phyloP scores from a whole-genome alignment of 345 rosid species.

The Corchorus capsularis region DNA sequence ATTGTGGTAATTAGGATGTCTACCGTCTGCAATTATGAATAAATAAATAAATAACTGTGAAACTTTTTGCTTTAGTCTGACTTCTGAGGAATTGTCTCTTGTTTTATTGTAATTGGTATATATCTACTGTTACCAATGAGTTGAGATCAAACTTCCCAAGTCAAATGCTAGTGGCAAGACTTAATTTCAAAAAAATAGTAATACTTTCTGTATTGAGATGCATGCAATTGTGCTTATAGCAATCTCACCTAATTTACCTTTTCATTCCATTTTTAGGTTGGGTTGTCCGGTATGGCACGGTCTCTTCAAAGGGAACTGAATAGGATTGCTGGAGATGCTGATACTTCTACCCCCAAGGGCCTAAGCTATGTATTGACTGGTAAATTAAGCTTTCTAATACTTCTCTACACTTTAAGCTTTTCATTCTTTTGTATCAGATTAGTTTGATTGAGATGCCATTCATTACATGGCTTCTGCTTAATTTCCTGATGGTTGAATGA shows the following conservation, averaged over 20 bases:
- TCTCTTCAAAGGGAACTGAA: conserved; percentile 82
- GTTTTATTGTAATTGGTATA: not conserved
- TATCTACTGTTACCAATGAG: not conserved
- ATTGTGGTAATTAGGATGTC: not conserved
- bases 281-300: conserved; percentile 80
- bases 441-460: not conserved
- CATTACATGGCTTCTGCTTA: not conserved
- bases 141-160: not conserved
- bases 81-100: not conserved
- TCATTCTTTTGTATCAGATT: not conserved
- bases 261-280: conserved; percentile 50
- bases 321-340: conserved; percentile 77
- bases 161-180: not conserved
- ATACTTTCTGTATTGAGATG: not conserved
- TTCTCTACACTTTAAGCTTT: not conserved
- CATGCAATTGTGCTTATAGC: not conserved
- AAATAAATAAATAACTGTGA: not conserved
- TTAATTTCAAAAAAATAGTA: not conserved
- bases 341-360: conserved; percentile 89
- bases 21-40: not conserved
- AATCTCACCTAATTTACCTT: conserved; percentile 4
- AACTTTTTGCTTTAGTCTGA: not conserved
- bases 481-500: not conserved
- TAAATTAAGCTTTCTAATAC: conserved; percentile 32
- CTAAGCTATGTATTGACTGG: conserved; percentile 84